Conservation (phyloP, 441 rosid genomes). For the Rhodomyrtus psidioides region DNA sequence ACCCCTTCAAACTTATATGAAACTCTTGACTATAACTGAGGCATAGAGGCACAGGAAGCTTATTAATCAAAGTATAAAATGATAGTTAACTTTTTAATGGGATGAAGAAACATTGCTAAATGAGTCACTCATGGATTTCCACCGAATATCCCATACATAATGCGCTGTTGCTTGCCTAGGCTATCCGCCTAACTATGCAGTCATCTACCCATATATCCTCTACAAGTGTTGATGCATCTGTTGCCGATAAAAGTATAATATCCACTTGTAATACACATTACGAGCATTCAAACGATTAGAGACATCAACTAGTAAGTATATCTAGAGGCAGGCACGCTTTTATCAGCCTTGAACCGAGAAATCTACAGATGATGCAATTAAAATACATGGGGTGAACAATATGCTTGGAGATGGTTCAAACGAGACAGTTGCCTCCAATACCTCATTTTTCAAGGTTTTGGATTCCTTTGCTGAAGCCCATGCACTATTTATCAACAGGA, state of each 20-base stretch:
- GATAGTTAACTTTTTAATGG: neutral
- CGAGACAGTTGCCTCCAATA: conserved; percentile 10
- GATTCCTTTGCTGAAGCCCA: conserved; percentile 93
- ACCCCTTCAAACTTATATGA: neutral
- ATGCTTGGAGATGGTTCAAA: neutral
- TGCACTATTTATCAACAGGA: conserved; percentile 70
- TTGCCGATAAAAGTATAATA: neutral
- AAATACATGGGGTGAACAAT: neutral
- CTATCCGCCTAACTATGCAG: neutral
- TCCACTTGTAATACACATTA: neutral
- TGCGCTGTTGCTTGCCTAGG: neutral
- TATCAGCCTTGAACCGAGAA: neutral
- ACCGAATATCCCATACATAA: neutral
- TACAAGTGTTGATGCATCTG: neutral
- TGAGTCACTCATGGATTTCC: too few relatives aligned
- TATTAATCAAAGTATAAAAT: neutral
- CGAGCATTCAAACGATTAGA: neutral
- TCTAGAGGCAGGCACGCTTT: neutral
- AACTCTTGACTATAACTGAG: neutral
- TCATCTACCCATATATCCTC: neutral
- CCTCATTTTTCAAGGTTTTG: conserved; percentile 63
- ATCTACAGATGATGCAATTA: neutral
- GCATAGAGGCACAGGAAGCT: neutral
- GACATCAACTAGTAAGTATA: neutral
- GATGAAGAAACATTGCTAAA: neutral